These are phyloP conservation scores for Piloderma croceum DNA, from an alignment of 768 basidiomycete species.

Conservation along the genomic window DNA sequence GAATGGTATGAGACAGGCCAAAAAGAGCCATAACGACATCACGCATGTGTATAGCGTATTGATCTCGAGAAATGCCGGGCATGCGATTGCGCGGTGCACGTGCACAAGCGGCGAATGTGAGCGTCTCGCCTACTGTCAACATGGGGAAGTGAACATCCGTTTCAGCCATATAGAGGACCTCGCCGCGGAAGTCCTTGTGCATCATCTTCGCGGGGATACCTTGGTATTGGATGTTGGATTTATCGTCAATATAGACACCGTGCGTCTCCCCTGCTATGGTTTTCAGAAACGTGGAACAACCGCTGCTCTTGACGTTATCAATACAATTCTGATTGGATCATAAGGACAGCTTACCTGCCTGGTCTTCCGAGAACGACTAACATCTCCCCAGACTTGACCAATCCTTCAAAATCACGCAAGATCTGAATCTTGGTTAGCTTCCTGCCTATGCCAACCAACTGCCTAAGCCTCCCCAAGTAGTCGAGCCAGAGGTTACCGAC, in stretches of 20 bases:
- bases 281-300: slow-evolving; percentile 47
- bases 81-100: slow-evolving; percentile 36
- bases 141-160: slow-evolving; percentile 47
- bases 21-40: slow-evolving; percentile 28
- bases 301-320: slow-evolving; percentile 11
- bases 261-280: slow-evolving; percentile 37
- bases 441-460: slow-evolving; percentile 40
- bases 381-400: slow-evolving; percentile 70
- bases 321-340: background rate
- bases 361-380: slow-evolving; percentile 43
- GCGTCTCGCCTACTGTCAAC: slow-evolving; percentile 42
- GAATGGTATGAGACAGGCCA: slow-evolving; percentile 51
- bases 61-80: slow-evolving; percentile 25
- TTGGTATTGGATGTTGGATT: slow-evolving; percentile 40
- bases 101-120: slow-evolving; percentile 48
- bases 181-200: slow-evolving; percentile 41
- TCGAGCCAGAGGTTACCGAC: slow-evolving; percentile 29
- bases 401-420: slow-evolving; percentile 57
- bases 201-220: slow-evolving; percentile 43
- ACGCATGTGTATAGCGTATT: slow-evolving; percentile 22
- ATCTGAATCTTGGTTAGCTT: slow-evolving; percentile 42
- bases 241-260: slow-evolving; percentile 29
- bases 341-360: slow-evolving; percentile 20
- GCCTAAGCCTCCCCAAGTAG: slow-evolving; percentile 10
- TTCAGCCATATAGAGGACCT: slow-evolving; percentile 38